A percentile compares a stretch with the other conserved stretches of the same genome.
phyloP scores from a whole-genome alignment of 2,329 filamentous ascomycete species.

The Neofusicoccum ribis region DNA sequence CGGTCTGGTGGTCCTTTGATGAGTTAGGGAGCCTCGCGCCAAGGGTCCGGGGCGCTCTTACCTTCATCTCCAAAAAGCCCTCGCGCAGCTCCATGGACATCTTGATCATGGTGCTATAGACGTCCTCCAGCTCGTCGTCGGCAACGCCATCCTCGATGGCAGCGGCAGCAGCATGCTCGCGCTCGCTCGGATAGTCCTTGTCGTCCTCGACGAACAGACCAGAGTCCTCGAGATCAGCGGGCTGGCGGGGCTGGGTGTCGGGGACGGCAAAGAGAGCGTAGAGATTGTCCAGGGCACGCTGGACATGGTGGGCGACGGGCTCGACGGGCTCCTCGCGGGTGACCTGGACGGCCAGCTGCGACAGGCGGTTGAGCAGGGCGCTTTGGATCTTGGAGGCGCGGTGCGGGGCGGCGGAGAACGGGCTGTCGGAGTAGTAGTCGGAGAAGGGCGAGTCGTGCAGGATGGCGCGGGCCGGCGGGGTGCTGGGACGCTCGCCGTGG shows the following conservation, averaged over 20 bases:
- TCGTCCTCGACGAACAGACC: conserved; percentile 19
- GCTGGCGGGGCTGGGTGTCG: conserved; percentile 13
- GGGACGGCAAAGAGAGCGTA: conserved; percentile 14
- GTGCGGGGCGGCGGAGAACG: conserved; percentile 25
- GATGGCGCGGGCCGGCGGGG: conserved; percentile 9
- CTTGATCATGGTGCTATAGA: conserved; percentile 8
- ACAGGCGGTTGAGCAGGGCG: conserved; percentile 37
- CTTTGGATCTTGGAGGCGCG: conserved; percentile 7
- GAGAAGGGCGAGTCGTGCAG: conserved; percentile 40
- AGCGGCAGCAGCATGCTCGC: neutral
- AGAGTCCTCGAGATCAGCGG: conserved; percentile 15
- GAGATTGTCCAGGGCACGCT: conserved; percentile 9
- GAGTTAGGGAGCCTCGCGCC: conserved; percentile 1
- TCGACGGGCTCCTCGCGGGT: conserved; percentile 26
- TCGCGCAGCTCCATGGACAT: conserved; percentile 17
- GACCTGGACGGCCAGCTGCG: conserved; percentile 37
- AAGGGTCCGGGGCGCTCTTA: neutral
- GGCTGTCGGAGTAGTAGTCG: conserved; percentile 44
- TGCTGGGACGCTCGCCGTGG: conserved; percentile 8
- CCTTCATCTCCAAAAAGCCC: conserved; percentile 13
- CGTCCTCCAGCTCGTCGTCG: conserved; percentile 15
- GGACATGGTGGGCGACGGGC: conserved; percentile 15
- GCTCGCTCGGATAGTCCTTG: neutral
- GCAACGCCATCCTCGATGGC: neutral
- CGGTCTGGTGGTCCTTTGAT: conserved; percentile 16